Base-by-base conservation (phyloP, 2,329 filamentous ascomycete species). In the Berkeleyomyces rouxiae region DNA sequence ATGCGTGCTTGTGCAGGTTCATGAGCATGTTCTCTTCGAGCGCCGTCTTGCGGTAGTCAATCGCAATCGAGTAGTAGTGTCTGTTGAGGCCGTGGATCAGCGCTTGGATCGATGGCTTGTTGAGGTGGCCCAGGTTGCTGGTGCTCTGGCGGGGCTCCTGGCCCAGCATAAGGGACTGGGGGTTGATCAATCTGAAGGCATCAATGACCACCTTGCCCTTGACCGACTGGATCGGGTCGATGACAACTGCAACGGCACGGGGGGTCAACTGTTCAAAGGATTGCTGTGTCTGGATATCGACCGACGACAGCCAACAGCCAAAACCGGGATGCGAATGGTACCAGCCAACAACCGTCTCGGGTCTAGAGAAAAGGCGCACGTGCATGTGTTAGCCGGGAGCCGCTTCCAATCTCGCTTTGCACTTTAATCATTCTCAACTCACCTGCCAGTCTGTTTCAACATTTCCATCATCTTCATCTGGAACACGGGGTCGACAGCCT, bases 391-490 rank as follows among this genome's bases (percentile, higher is more conserved):
- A 59, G 53, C 10, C n/a, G 9, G 53, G 39, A 47, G 46, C 16
- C 6, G 2, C 7, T n/a, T 55, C 3, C 13, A 13, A 16, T 39
- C 23, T n/a, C 13, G 13, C 23, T 37, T 7, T 4, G 44, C 33
- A 58, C 46, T 13, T 53, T 6, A 23, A 55, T 59, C 10, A 31
- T 37, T 7, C 5, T 16, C 59, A 53, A 67, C 82, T 70, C 78
- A 95, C 90, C 93, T 83, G 76, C 93, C 93, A 64, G 93, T 99
- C 79, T 99, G 93, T 71, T 88, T 82, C 73, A 99, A 79, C 93
- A 99, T 97, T 73, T 99, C 93, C 93, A 99, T 99, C 93, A 99
- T 99, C 81, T 96, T 99, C 71, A 90, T 96, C 78, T 99, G 93
- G 75, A 99, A 99, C 42, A 99, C 93, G 7, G 91, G 90, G 73